These are phyloP conservation scores for Apiospora rasikravindrae DNA, from an alignment of 2,329 filamentous ascomycete genomes.

Conservation along the genomic window DNA sequence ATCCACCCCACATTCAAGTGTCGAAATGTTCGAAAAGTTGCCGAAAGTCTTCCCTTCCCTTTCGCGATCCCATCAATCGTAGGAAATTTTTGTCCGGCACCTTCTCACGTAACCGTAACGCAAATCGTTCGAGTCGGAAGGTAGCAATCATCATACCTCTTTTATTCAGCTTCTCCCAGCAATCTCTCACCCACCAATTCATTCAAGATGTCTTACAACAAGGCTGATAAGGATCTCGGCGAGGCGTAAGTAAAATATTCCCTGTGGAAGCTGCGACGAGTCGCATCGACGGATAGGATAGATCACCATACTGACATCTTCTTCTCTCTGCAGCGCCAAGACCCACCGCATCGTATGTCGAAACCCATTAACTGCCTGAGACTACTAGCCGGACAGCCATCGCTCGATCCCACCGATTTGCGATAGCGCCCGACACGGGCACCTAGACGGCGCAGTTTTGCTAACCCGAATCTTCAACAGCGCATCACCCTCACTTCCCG, in stretches of 20 bases:
- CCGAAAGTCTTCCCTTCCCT: not conserved
- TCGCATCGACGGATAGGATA: not conserved
- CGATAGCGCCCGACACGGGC: not conserved
- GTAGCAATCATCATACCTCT: slow-evolving; percentile 44
- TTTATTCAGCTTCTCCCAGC: slow-evolving; percentile 8
- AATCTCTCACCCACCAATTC: slow-evolving; percentile 16
- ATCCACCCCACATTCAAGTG: slow-evolving; percentile 19
- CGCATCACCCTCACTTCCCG: slow-evolving; percentile 95
- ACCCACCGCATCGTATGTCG: slow-evolving; percentile 52
- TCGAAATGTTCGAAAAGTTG: slow-evolving; percentile 16
- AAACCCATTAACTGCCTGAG: not conserved
- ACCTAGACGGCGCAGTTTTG: not conserved
- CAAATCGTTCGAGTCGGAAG: slow-evolving; percentile 79
- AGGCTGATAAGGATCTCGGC: slow-evolving; percentile 91
- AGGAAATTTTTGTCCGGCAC: slow-evolving; percentile 34
- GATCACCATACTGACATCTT: not conserved
- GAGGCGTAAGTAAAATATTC: slow-evolving; percentile 59
- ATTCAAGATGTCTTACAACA: slow-evolving; percentile 87
- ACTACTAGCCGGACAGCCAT: not conserved
- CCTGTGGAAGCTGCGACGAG: not conserved
- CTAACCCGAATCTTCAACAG: not conserved
- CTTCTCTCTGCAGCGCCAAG: slow-evolving; percentile 41
- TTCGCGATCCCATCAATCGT: slow-evolving; percentile 12
- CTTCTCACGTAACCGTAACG: slow-evolving; percentile 84
- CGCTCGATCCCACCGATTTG: slow-evolving; percentile 26